These are phyloP conservation scores for Phytophthora kernoviae DNA, from an alignment of 352 stramenopile species.

Conservation along the genomic window DNA sequence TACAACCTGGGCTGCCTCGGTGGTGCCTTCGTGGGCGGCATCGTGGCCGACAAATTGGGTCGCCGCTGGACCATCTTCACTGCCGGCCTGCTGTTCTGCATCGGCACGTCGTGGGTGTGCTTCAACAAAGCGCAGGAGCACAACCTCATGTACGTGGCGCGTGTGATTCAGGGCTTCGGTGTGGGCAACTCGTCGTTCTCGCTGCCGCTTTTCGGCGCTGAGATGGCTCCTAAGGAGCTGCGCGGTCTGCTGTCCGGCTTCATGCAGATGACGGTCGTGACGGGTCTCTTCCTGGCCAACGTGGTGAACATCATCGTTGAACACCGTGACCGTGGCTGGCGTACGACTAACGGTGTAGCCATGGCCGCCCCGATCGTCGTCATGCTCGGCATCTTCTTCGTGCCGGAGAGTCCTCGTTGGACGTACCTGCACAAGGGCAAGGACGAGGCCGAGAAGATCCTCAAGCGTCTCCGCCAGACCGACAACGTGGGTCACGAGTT, in stretches of 20 bases:
- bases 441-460: conserved; percentile 20
- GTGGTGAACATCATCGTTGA: conserved; percentile 38
- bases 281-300: conserved; percentile 34
- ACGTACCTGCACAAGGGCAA: conserved; percentile 22
- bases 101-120: conserved; percentile 28
- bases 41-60: conserved; percentile 35
- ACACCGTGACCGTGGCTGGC: conserved; percentile 29
- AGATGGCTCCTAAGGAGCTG: conserved; percentile 19
- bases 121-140: conserved; percentile 24
- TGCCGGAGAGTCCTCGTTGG: conserved; percentile 21
- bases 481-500: conserved; percentile 33
- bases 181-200: conserved; percentile 28
- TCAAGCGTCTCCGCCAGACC: conserved; percentile 33
- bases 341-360: conserved; percentile 28
- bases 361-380: conserved; percentile 17
- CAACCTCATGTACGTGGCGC: conserved; percentile 16
- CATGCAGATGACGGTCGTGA: conserved; percentile 37
- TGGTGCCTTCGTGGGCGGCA: conserved; percentile 23
- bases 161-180: conserved; percentile 28
- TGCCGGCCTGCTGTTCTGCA: conserved; percentile 30
- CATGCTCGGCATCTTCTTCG: conserved; percentile 23
- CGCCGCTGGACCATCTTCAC: conserved; percentile 33
- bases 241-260: conserved; percentile 17
- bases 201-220: conserved; percentile 17
- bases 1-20: conserved; percentile 33